phyloP scores from a whole-genome alignment of 192 early-diverging fungal species.

The Rhizophagus sp. region DNA sequence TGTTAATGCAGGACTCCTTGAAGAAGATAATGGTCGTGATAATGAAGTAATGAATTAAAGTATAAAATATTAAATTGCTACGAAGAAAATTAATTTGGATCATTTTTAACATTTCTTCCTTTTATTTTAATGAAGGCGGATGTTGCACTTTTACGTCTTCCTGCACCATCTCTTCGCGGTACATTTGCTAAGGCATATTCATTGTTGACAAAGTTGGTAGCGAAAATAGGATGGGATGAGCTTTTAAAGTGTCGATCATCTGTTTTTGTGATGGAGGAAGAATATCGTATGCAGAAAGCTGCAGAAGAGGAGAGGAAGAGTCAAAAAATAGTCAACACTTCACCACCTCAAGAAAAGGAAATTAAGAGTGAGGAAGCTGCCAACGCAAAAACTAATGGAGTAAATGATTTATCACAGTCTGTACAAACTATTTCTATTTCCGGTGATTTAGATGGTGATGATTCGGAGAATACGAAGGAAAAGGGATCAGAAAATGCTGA shows the following conservation, averaged over 20 bases:
- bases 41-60: constrained; percentile 44
- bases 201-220: constrained; percentile 77
- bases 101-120: neutral
- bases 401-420: constrained; percentile 11
- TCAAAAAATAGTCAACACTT: neutral
- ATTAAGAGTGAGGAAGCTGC: constrained; percentile 40
- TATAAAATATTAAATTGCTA: neutral
- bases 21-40: constrained; percentile 60
- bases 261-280: constrained; percentile 99
- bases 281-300: constrained; percentile 80
- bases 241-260: constrained; percentile 79
- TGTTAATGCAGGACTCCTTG: constrained; percentile 54
- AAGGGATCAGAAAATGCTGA: neutral
- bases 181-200: constrained; percentile 91
- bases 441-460: constrained; percentile 9
- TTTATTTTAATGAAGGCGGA: constrained; percentile 41
- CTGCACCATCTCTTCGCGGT: constrained; percentile 87
- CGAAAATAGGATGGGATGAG: constrained; percentile 95
- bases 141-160: constrained; percentile 76
- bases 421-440: constrained; percentile 20
- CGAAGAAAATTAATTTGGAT: neutral
- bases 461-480: constrained; percentile 8
- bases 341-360: constrained; percentile 38
- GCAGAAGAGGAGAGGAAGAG: constrained; percentile 65
- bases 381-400: constrained; percentile 12